Evolutionary conservation across 192 early-diverging fungal genomes (phyloP).

Genomic region (Coemansia asiatica): DNA sequence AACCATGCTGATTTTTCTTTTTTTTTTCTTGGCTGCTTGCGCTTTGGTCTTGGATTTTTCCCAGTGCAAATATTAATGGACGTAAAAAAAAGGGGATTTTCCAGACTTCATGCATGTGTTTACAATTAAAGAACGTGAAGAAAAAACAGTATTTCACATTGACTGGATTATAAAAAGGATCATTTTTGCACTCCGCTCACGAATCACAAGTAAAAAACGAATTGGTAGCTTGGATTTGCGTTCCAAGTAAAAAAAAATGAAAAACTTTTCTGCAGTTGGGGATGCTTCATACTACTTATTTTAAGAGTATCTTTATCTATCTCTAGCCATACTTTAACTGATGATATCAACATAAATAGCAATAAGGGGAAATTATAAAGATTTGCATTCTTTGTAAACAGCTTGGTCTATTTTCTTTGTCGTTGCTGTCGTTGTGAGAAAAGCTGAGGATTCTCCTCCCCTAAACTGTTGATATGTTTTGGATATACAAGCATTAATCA

Average conservation of each 20-base stretch:
- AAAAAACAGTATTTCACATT: not conserved
- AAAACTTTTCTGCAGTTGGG: not conserved
- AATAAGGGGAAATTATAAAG: not conserved
- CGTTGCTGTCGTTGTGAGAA: too few species aligned
- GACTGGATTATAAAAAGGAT: not conserved
- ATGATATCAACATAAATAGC: not conserved
- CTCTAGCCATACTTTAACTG: not conserved
- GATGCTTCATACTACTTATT: not conserved
- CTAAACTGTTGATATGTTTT: not conserved
- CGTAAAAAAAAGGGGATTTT: not conserved
- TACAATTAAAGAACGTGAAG: not conserved
- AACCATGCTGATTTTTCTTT: not conserved
- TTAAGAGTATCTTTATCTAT: not conserved
- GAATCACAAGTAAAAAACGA: not conserved
- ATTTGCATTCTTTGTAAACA: not conserved
- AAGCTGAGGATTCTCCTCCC: too few species aligned
- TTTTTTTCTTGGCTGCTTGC: not conserved
- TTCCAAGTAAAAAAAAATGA: not conserved
- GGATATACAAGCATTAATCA: not conserved
- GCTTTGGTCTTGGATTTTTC: not conserved
- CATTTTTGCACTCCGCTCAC: not conserved
- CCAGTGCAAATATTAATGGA: not conserved
- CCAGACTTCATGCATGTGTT: not conserved
- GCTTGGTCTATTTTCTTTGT: not conserved
- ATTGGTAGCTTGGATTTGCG: not conserved